phyloP scores from a whole-genome alignment of 805 yeast species.

The Saccharomyces jurei region DNA sequence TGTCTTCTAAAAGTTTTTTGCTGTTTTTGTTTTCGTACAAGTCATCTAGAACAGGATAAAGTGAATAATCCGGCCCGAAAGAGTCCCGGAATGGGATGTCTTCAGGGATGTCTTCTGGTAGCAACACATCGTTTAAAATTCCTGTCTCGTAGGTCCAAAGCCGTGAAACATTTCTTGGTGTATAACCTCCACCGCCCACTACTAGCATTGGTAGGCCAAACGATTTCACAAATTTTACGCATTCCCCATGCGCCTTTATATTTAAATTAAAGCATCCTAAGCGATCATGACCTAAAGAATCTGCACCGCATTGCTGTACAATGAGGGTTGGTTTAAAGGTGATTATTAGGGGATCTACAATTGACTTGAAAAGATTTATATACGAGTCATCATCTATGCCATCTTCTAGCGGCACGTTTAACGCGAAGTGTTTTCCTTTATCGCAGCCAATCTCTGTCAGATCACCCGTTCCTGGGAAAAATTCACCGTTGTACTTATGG shows the following conservation, averaged over 20 bases:
- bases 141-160: constrained; percentile 95
- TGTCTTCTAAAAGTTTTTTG: constrained; percentile 72
- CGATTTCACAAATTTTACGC: constrained; percentile 78
- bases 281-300: constrained; percentile 90
- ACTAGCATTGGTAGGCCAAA: constrained; percentile 88
- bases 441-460: constrained; percentile 78
- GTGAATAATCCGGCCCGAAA: constrained; percentile 84
- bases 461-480: constrained; percentile 91
- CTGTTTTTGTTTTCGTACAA: constrained; percentile 79
- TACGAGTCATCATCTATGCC: constrained; percentile 84
- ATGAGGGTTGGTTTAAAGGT: constrained; percentile 91
- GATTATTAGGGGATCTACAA: constrained; percentile 81
- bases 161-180: constrained; percentile 93
- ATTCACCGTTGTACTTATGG: constrained; percentile 83
- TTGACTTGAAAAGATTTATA: constrained; percentile 44
- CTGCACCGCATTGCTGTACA: constrained; percentile 98
- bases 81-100: constrained; percentile 68
- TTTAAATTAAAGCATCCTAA: constrained; percentile 92
- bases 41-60: constrained; percentile 78
- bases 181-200: constrained; percentile 97
- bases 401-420: constrained; percentile 81
- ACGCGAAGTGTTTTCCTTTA: constrained; percentile 72
- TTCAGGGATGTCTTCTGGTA: constrained; percentile 70
- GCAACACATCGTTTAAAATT: constrained; percentile 65
- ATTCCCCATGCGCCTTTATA: constrained; percentile 92